Conservation (phyloP, 805 yeast species). For the Candida parachauliodes region DNA sequence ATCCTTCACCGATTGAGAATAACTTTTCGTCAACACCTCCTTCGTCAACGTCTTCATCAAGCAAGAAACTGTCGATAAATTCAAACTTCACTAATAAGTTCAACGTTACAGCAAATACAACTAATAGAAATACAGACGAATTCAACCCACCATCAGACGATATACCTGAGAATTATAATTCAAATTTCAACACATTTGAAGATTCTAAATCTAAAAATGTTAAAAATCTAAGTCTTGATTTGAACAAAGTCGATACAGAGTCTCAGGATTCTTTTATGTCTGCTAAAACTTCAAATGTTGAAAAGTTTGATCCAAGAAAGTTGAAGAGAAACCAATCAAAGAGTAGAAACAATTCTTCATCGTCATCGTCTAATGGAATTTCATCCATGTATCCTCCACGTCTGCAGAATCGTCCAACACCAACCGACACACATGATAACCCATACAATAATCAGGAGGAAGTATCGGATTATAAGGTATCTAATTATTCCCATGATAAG, state of each 20-base stretch:
- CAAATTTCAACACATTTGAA: no score
- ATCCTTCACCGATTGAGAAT: no score
- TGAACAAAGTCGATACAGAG: slow-evolving; percentile 2
- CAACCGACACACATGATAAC: no score
- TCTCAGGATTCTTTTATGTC: not conserved
- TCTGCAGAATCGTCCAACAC: slow-evolving; percentile 6
- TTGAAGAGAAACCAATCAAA: slow-evolving; percentile 2
- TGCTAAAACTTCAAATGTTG: not conserved
- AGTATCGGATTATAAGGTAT: slow-evolving; percentile 15
- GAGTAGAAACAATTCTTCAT: not conserved
- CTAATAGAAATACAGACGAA: slow-evolving; percentile 3
- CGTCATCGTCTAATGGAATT: not conserved
- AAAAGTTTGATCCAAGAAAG: slow-evolving; percentile 7
- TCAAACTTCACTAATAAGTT: slow-evolving; percentile 4
- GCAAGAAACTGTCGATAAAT: slow-evolving; percentile 7
- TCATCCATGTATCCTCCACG: slow-evolving; percentile 7
- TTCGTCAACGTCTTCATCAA: slow-evolving; percentile 5
- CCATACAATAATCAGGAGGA: not conserved
- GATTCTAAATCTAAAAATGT: slow-evolving; percentile 1
- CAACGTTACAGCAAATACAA: not conserved
- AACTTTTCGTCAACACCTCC: no score
- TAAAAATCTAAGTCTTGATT: slow-evolving; percentile 5
- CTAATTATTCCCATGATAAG: slow-evolving; percentile 13
- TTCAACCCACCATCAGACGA: not conserved
- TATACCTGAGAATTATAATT: not conserved